phyloP scores from a whole-genome alignment of 2,329 filamentous ascomycete species.

The Fusarium sp. region DNA sequence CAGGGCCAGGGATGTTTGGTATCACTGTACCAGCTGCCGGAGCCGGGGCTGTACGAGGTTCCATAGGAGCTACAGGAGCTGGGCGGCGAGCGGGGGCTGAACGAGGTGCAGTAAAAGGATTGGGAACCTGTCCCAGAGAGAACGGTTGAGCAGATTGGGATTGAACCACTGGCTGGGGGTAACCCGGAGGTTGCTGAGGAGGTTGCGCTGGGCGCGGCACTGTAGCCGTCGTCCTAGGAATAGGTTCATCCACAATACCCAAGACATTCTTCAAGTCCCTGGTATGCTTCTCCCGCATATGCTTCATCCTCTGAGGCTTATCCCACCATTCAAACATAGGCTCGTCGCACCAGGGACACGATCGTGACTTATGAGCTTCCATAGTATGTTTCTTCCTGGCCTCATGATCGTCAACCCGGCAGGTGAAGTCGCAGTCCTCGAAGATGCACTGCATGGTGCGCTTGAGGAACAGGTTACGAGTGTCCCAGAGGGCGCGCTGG shows the following conservation, averaged over 20 bases:
- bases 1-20: not conserved
- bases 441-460: conserved; percentile 55
- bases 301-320: conserved; percentile 39
- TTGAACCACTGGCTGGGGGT: not conserved
- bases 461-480: conserved; percentile 30
- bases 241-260: not conserved
- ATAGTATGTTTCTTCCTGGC: conserved; percentile 53
- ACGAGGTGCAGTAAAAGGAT: not conserved
- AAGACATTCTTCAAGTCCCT: conserved; percentile 34
- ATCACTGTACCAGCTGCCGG: not conserved
- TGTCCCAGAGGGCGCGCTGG: conserved; percentile 33
- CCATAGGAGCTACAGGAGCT: not conserved
- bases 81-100: not conserved
- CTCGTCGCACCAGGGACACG: conserved; percentile 54
- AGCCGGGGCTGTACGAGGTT: not conserved
- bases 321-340: conserved; percentile 48
- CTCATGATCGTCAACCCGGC: conserved; percentile 45
- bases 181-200: not conserved
- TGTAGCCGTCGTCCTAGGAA: not conserved
- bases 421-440: conserved; percentile 51
- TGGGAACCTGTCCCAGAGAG: not conserved
- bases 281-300: conserved; percentile 49
- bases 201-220: not conserved
- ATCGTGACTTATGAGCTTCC: conserved; percentile 49
- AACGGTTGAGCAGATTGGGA: not conserved